These are phyloP conservation scores for Penstemon newberryi DNA, from an alignment of 257 asterid species.

Conservation along the genomic window DNA sequence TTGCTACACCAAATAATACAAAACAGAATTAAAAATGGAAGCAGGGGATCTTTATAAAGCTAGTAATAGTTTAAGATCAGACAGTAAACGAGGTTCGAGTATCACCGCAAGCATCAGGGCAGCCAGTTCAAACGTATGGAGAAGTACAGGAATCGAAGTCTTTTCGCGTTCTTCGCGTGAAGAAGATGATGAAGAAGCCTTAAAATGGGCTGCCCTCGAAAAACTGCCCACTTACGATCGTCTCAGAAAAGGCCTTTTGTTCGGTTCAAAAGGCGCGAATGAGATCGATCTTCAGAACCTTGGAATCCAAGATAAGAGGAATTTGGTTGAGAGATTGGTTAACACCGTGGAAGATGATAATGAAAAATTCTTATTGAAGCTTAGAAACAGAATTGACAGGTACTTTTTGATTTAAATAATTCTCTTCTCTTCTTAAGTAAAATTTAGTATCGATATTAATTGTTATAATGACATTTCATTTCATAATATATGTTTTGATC, in stretches of 20 bases:
- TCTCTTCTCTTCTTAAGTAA: too few species aligned
- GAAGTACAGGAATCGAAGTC: conserved; percentile 42
- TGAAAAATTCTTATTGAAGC: conserved; percentile 58
- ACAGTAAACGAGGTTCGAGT: conserved; percentile 21
- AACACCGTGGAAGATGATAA: conserved; percentile 65
- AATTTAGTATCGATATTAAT: background rate
- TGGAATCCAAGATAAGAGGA: conserved; percentile 50
- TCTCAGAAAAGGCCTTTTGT: conserved; percentile 55
- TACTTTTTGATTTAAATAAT: conserved; percentile 5
- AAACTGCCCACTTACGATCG: conserved; percentile 68
- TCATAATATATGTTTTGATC: background rate
- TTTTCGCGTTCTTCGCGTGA: conserved; percentile 55
- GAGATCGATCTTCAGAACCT: conserved; percentile 53
- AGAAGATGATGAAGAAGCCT: conserved; percentile 75
- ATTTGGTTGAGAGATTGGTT: conserved; percentile 53
- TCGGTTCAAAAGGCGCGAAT: conserved; percentile 48
- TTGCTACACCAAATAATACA: background rate
- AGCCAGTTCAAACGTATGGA: conserved; percentile 48
- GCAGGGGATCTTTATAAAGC: conserved; percentile 30
- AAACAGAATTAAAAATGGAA: conserved; percentile 21
- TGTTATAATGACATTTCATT: background rate
- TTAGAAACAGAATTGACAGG: conserved; percentile 59
- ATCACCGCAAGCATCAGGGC: conserved; percentile 32
- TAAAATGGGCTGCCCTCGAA: conserved; percentile 81
- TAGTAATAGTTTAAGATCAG: conserved; percentile 40